Evolutionary conservation across 2,329 filamentous ascomycete genomes (phyloP).

Genomic region (Blastomyces emzantsi): DNA sequence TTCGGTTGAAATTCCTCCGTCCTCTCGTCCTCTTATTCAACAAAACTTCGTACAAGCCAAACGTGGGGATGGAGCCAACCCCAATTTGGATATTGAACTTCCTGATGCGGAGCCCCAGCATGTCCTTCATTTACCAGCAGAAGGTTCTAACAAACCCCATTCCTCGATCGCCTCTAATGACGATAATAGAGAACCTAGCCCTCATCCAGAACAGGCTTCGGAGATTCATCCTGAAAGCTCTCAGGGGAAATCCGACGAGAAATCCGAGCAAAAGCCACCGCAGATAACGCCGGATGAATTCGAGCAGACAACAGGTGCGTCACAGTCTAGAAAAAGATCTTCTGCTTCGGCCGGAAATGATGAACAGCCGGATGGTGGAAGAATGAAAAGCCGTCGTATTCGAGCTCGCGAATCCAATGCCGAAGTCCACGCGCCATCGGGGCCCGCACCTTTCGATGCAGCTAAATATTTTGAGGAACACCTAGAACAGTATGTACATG

Average conservation of each 20-base stretch:
- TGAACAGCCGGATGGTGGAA: slow-evolving; percentile 48
- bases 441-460: slow-evolving; percentile 44
- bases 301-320: slow-evolving; percentile 27
- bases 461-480: slow-evolving; percentile 47
- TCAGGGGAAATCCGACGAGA: slow-evolving; percentile 5
- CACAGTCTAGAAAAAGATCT: slow-evolving; percentile 47
- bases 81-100: slow-evolving; percentile 3
- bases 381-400: slow-evolving; percentile 52
- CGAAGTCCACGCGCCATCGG: slow-evolving; percentile 38
- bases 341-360: slow-evolving; percentile 51
- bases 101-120: background rate
- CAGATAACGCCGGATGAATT: slow-evolving; percentile 21
- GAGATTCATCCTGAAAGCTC: background rate
- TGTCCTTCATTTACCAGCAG: background rate
- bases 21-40: slow-evolving; percentile 14
- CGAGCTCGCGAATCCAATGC: slow-evolving; percentile 50
- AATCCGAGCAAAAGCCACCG: slow-evolving; percentile 16
- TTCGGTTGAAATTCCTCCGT: slow-evolving; percentile 1
- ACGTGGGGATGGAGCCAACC: background rate
- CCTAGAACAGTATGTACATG: slow-evolving; percentile 44
- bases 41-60: background rate
- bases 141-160: background rate
- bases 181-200: background rate
- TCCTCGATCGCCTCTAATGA: background rate
- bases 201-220: background rate